Conservation (phyloP, 371 early-diverging fungal genomes). For the Lichtheimia ramosa region DNA sequence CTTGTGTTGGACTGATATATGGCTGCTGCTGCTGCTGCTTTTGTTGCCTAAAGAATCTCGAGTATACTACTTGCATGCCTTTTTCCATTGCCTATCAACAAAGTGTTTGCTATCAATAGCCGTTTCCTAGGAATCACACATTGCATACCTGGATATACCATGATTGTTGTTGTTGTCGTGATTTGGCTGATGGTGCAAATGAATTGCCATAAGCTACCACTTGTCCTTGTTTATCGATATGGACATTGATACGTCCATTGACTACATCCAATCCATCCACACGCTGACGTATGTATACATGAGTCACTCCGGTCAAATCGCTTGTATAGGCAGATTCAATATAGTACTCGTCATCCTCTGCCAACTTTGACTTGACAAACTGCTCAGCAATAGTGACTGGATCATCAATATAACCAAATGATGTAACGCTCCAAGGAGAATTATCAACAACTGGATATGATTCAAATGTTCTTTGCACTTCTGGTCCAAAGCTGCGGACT, state of each 20-base stretch:
- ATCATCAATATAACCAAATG: neutral
- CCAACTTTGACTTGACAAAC: neutral
- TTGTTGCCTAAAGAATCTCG: constrained; percentile 1
- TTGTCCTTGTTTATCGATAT: constrained; percentile 68
- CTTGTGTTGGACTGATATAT: constrained; percentile 24
- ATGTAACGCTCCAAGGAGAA: neutral
- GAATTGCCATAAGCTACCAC: constrained; percentile 76
- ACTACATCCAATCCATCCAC: constrained; percentile 74
- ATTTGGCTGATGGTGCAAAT: constrained; percentile 47
- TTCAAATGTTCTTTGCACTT: neutral
- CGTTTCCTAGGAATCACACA: no score
- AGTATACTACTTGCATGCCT: constrained; percentile 13
- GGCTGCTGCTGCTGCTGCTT: constrained; percentile 3
- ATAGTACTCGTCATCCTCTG: neutral
- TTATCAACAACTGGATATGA: neutral
- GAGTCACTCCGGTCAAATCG: constrained; percentile 77
- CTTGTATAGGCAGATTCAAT: constrained; percentile 67
- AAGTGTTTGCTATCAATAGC: no score
- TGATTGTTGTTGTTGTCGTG: neutral
- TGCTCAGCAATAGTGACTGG: neutral
- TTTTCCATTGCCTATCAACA: constrained; percentile 16
- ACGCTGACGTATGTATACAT: constrained; percentile 78
- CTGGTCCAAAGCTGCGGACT: constrained; percentile 2
- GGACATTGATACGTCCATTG: constrained; percentile 84
- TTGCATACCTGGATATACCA: neutral